Percentiles rank a stretch among this genome's conserved stretches.
Evolutionary conservation across 2,329 filamentous ascomycete genomes (phyloP).

Genomic region (Botrytis paeoniae): DNA sequence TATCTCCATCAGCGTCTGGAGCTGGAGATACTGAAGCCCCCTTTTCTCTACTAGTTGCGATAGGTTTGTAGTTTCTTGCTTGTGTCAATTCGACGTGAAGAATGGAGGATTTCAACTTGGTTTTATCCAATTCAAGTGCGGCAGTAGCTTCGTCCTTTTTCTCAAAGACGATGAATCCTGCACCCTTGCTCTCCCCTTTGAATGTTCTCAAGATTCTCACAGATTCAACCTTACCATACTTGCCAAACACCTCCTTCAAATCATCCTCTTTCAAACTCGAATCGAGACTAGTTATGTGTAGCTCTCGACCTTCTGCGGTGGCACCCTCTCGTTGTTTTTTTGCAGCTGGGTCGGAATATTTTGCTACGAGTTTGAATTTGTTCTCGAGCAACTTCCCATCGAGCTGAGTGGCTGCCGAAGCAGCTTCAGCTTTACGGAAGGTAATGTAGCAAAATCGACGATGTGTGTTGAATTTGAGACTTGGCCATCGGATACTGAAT

Average conservation of each 20-base stretch:
- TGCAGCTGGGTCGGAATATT: conserved; percentile 77
- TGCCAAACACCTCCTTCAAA: conserved; percentile 66
- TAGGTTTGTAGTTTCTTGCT: conserved; percentile 54
- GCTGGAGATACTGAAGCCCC: conserved; percentile 38
- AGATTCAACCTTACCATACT: conserved; percentile 71
- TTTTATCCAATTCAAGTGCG: conserved; percentile 66
- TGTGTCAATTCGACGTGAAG: conserved; percentile 63
- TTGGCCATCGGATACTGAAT: conserved; percentile 83
- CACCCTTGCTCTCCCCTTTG: conserved; percentile 69
- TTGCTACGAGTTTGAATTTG: conserved; percentile 66
- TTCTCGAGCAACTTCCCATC: conserved; percentile 69
- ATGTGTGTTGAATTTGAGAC: conserved; percentile 81
- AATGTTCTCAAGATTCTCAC: conserved; percentile 69
- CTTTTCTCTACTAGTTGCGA: conserved; percentile 45
- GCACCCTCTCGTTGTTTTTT: conserved; percentile 79
- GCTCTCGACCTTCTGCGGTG: conserved; percentile 80
- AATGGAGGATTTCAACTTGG: conserved; percentile 64
- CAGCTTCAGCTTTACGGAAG: conserved; percentile 68
- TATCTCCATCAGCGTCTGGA: conserved; percentile 37
- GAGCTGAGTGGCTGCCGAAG: conserved; percentile 68
- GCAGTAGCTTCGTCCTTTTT: conserved; percentile 67
- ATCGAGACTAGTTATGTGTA: conserved; percentile 72
- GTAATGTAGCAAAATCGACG: conserved; percentile 95
- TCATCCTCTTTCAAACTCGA: conserved; percentile 62
- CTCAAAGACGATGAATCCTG: conserved; percentile 75